Base-by-base conservation (phyloP, 805 yeast species). In the Maudiozyma saulgeensis region DNA sequence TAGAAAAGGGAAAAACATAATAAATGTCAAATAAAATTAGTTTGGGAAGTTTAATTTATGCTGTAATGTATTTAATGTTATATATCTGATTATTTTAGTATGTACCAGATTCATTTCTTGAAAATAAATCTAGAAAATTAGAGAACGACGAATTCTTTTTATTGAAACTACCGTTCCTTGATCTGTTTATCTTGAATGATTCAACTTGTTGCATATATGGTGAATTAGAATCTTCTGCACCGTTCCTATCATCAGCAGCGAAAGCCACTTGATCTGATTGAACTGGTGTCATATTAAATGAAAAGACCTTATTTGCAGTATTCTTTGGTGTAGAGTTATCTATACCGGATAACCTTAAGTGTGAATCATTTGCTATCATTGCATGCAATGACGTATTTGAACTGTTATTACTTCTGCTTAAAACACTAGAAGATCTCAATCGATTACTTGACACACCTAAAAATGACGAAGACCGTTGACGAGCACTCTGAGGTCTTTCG, bases 401-500 rank as follows among this genome's bases (percentile, higher is more conserved):
- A 47, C 59, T 54, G 35, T 59, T 63, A 28, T 57, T 60, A 38
- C 64, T 60, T 40, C 60, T 59, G 32, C 51, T 55, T 25, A 56
- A 41, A 6, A 56, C 53, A 13, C 56, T 46, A n/a, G 49, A 54
- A 4, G 60, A 51, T 23, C 49, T 49, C 25, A 41, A 41, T 25
- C 52, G 49, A 18, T 39, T 21, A 34, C 41, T 38, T 26, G 49
- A 46, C 11, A 47, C 43, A 5, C 59, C 55, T 11, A 57, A 51
- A 12, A 54, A 49, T 2, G 63, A 57, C 12, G 59, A 53, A 1
- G 65, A 59, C 44, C 57, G 57, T 43, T 58, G 62, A 32, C 60
- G 64, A 1, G 55, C 57, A n/a, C 51, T 49, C 40, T 53, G 60
- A 2, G 68, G 68, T 38, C 57, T 59, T 44, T 62, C 65, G 12